phyloP scores from a whole-genome alignment of 2,329 filamentous ascomycete genomes.

The Zymoseptoria crescenta region DNA sequence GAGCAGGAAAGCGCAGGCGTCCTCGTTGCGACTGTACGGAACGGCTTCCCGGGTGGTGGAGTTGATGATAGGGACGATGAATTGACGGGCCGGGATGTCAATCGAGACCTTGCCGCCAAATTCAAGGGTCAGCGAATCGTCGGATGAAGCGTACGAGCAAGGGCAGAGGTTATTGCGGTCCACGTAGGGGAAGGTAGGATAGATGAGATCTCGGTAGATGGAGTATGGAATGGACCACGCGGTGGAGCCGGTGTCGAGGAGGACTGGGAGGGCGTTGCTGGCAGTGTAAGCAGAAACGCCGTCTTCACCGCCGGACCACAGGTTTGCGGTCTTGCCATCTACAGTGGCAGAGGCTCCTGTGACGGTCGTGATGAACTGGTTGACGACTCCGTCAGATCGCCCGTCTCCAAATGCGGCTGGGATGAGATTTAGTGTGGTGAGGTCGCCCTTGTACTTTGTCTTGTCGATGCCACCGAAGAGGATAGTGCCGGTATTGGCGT shows the following conservation, averaged over 20 bases:
- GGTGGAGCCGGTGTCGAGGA: conserved; percentile 28
- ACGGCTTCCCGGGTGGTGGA: conserved; percentile 16
- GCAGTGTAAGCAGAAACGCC: conserved; percentile 14
- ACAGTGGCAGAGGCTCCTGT: conserved; percentile 20
- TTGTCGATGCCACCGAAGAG: conserved; percentile 32
- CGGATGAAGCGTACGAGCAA: conserved; percentile 21
- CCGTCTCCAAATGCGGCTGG: conserved; percentile 11
- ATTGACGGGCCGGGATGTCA: conserved; percentile 21
- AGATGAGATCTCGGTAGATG: conserved; percentile 20
- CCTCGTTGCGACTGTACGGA: conserved; percentile 10
- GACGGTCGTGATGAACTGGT: conserved; percentile 25
- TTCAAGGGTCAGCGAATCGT: conserved; percentile 21
- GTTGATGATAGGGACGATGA: conserved; percentile 27
- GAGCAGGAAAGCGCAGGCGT: conserved; percentile 24
- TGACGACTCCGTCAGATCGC: conserved; percentile 9
- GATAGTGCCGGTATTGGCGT: conserved; percentile 23
- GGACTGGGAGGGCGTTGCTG: conserved; percentile 18
- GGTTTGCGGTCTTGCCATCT: conserved; percentile 9
- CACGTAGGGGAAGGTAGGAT: conserved; percentile 18
- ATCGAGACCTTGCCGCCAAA: conserved; percentile 24
- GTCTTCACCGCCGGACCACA: conserved; percentile 17
- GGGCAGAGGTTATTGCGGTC: conserved; percentile 12
- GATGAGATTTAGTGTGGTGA: conserved; percentile 27
- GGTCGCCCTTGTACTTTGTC: conserved; percentile 23
- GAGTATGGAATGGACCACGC: conserved; percentile 21